Base-by-base conservation (phyloP, 2,329 filamentous ascomycete genomes). In the Fusarium austroafricanum region DNA sequence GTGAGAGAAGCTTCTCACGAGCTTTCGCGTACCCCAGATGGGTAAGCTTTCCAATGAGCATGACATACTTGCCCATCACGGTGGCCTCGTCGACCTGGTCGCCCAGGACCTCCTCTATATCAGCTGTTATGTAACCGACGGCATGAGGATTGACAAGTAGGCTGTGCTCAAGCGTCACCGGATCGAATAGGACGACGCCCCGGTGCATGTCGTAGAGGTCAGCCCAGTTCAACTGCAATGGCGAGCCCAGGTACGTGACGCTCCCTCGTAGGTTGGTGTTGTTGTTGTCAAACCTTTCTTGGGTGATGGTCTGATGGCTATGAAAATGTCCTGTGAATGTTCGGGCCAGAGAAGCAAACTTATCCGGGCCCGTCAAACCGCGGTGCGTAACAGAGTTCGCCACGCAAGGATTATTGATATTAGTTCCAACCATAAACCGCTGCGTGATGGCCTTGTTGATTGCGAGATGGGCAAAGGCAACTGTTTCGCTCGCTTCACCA, bases 321-420 rank as follows among this genome's bases (percentile, higher is more conserved):
- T 72, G 70, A 15, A 72, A 72, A 53, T 72, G 70, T 0, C 70
- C 70, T 0, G 67, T 72, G 12, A 72, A 72, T 0, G 67, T 72
- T n/a, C 65, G 47, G 4, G 69, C 70, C 5, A 72, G 54, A 10
- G 65, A 67, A 5, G 67, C 62, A 52, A 72, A 72, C 3, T 18
- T 59, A 61, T 62, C 47, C 2, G 60, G 67, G 2, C 69, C 67
- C 0, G 44, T 72, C 5, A 72, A 59, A 10, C 69, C 69, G 2
- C 21, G 40, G 37, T 72, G 23, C 1, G 53, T 61, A 2, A 69
- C 45, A 2, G 67, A 57, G 20, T 28, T 61, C 8, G 28, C 37
- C 5, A 14, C 6, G 21, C 15, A 18, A 20, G 18, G 43, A 15
- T 60, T 67, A n/a, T 49, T 28, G 29, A 50, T 23, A 23, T 29